A percentile compares a stretch with the other conserved stretches of the same genome.
Evolutionary conservation across 129 eudicot genomes (phyloP).

Genomic region (Ambrosia artemisiifolia): DNA sequence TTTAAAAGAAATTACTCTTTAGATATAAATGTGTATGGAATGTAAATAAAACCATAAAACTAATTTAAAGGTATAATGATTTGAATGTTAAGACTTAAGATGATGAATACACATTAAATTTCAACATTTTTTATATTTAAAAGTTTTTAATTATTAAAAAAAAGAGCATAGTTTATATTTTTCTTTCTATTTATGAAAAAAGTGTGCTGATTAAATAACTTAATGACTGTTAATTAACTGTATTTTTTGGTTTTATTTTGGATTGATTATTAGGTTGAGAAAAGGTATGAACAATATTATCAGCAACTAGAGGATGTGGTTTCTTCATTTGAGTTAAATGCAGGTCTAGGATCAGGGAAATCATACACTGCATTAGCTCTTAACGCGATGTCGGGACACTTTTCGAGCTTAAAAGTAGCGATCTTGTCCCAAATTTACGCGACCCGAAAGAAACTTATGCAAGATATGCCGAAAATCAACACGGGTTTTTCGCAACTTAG

Average conservation of each 20-base stretch:
- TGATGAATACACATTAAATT: too few relatives aligned
- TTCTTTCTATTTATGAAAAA: too few relatives aligned
- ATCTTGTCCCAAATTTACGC: conserved; percentile 56
- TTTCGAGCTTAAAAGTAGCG: conserved; percentile 70
- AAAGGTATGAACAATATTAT: conserved; percentile 71
- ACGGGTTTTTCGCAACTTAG: conserved; percentile 63
- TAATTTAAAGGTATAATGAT: too few relatives aligned
- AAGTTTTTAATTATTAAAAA: too few relatives aligned
- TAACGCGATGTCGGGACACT: conserved; percentile 87
- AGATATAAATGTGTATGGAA: too few relatives aligned
- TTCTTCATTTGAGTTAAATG: conserved; percentile 70
- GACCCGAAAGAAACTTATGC: conserved; percentile 42
- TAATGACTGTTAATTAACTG: neutral
- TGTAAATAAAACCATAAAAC: too few relatives aligned
- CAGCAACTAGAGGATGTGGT: conserved; percentile 65
- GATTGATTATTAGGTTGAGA: conserved; percentile 59
- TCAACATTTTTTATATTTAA: too few relatives aligned
- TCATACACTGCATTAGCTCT: conserved; percentile 86
- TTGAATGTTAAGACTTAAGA: too few relatives aligned
- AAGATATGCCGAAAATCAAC: conserved; percentile 59
- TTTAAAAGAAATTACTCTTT: too few relatives aligned
- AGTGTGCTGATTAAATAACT: too few relatives aligned
- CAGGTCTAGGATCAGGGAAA: conserved; percentile 83
- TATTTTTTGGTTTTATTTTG: conserved; percentile 5
- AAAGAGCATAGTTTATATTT: too few relatives aligned